Evolutionary conservation across 805 yeast genomes (phyloP), one percentile per base, ranked within the genome.

Genomic region (Teunomyces barrocoloradensis): DNA sequence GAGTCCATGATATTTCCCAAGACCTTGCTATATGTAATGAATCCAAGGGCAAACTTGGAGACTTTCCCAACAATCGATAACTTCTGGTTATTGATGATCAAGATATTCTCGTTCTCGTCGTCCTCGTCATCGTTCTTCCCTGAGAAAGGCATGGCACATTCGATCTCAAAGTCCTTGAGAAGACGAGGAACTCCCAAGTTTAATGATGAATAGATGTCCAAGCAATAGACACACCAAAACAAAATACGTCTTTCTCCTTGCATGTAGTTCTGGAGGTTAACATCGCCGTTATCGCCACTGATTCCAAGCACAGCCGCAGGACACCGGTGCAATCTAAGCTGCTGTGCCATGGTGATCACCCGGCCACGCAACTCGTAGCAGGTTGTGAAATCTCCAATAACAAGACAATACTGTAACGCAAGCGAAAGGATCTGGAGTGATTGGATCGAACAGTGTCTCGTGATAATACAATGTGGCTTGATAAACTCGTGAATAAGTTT

Each of bases 261-360:
- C 69, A 85, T 91, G 50, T 81, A 74, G 53, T 77, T 79, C 20
- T 83, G 78, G 39, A 86, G 79, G 27, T 66, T 57, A 12, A 62
- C 63, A 27, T 57, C 61, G 13, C 43, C 45, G 12, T 52, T 48
- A 33, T 32, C 44, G 21, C 54, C 58, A 29, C 79, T 78, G 2
- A 85, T 75, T 0, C 92, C 92, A 43, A 85, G 68, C 3, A 88
- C 90, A 0, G 92, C 92, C 4, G 91, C 82, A 7, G 96, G 96
- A 64, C 96, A 86, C 55, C 95, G 75, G 61, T 89, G 96, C 39
- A 90, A 71, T 55, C 97, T 79, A 45, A 90, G 69, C 56, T 89
- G 94, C 57, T 88, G 95, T 4, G 91, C 84, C 91, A 88, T 86
- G 23, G 89, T 83, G 10, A 85, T 80, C 6, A 85, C 83, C 54